phyloP scores from a whole-genome alignment of 2,329 filamentous ascomycete species.

The Fusarium neocosmosporiellum region DNA sequence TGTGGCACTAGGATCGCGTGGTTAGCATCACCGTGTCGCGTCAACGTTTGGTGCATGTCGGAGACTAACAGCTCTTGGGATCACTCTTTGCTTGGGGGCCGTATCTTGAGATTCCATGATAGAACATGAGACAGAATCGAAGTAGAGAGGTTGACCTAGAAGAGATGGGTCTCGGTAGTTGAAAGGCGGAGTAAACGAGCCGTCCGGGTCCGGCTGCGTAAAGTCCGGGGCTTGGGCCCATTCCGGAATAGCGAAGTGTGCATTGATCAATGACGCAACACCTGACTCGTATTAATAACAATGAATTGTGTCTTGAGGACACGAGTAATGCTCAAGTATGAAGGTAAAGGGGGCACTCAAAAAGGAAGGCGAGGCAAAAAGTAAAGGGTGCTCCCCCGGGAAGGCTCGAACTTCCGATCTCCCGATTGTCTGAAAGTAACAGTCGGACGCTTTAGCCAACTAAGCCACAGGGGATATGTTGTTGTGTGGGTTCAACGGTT shows the following conservation, averaged over 20 bases:
- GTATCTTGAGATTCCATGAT: neutral
- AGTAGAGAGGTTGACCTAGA: neutral
- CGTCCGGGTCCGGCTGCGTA: neutral
- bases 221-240: neutral
- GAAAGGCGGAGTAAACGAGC: neutral
- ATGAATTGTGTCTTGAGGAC: neutral
- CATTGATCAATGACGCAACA: neutral
- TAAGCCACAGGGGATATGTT: slow-evolving; percentile 37
- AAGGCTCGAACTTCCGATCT: slow-evolving; percentile 47
- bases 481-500: neutral
- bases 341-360: neutral
- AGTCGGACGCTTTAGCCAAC: slow-evolving; percentile 43
- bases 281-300: neutral
- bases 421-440: slow-evolving; percentile 43
- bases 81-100: neutral
- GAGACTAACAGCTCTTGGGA: neutral
- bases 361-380: neutral
- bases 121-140: neutral
- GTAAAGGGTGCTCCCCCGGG: slow-evolving; percentile 34
- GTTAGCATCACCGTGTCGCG: neutral
- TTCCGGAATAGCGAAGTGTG: neutral
- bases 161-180: neutral
- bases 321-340: neutral
- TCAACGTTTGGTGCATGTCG: neutral
- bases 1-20: neutral